phyloP scores from a whole-genome alignment of 495 filamentous ascomycete species.

The Glonium stellatum region DNA sequence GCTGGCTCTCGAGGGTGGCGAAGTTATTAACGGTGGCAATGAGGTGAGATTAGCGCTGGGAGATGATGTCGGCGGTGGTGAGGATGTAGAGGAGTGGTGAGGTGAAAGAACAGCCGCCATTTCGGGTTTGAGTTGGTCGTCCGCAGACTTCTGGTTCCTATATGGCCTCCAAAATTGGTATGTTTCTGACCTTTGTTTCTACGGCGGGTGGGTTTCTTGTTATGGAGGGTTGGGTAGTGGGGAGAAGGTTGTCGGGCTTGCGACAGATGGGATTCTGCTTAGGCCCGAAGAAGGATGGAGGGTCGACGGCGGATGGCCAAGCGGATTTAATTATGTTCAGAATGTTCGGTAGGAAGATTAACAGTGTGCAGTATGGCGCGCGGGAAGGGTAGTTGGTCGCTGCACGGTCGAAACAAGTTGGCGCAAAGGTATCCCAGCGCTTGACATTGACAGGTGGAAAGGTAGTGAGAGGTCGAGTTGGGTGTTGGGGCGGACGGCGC shows the following conservation, averaged over 20 bases:
- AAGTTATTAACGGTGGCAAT: slow-evolving; percentile 59
- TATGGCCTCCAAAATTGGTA: slow-evolving; percentile 17
- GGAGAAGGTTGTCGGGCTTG: slow-evolving; percentile 24
- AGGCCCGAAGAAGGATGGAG: not conserved
- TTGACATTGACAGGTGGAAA: slow-evolving; percentile 4
- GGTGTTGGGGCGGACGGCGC: not conserved
- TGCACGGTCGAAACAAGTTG: not conserved
- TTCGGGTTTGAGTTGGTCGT: slow-evolving; percentile 14
- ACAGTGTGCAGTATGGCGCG: not conserved
- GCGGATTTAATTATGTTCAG: not conserved
- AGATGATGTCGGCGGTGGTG: slow-evolving; percentile 20
- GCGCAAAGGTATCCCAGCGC: slow-evolving; percentile 1
- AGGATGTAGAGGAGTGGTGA: slow-evolving; percentile 5
- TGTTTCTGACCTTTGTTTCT: slow-evolving; percentile 9
- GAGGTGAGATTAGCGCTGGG: slow-evolving; percentile 51
- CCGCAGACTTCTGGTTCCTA: slow-evolving; percentile 18
- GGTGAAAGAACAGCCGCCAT: slow-evolving; percentile 30
- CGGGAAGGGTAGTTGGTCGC: not conserved
- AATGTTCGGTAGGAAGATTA: not conserved
- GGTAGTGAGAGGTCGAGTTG: no score
- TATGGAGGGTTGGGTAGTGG: no score
- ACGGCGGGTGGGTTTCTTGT: not conserved
- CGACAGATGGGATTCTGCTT: not conserved
- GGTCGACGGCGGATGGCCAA: not conserved
- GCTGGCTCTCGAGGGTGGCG: slow-evolving; percentile 48